Conservation (phyloP, 768 basidiomycete genomes). For the Russula foetens region DNA sequence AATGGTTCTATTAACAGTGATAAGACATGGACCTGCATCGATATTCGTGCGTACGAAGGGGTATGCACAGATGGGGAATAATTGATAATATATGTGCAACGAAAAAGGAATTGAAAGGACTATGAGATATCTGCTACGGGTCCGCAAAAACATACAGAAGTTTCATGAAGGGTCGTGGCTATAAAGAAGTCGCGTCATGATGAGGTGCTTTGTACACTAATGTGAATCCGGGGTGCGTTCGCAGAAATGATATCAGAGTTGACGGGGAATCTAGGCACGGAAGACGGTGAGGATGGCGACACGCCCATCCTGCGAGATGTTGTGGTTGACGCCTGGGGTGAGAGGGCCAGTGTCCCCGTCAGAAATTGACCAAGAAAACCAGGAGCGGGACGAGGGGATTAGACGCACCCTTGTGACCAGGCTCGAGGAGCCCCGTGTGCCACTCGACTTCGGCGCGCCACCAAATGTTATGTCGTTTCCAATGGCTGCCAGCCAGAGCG, state of each 20-base stretch:
- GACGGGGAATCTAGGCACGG: slow-evolving; percentile 30
- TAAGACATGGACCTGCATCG: not conserved
- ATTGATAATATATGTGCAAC: not conserved
- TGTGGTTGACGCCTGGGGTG: slow-evolving; percentile 64
- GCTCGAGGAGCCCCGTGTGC: slow-evolving; percentile 58
- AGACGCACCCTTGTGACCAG: slow-evolving; percentile 57
- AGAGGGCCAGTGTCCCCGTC: not conserved
- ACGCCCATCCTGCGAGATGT: slow-evolving; percentile 71
- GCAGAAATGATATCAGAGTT: too few species aligned
- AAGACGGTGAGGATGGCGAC: slow-evolving; percentile 70
- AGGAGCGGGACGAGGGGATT: too few species aligned
- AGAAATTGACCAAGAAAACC: not conserved
- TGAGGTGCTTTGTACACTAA: not conserved
- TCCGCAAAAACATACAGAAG: not conserved
- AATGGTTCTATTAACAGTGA: not conserved
- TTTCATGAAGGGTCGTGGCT: not conserved
- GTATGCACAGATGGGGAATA: not conserved
- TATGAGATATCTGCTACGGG: not conserved
- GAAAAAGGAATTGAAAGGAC: not conserved
- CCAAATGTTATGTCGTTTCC: slow-evolving; percentile 44
- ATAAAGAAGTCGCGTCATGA: not conserved
- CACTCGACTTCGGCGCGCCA: slow-evolving; percentile 78
- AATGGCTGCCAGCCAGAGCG: slow-evolving; percentile 51
- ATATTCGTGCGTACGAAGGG: not conserved
- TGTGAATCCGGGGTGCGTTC: not conserved